Evolutionary conservation across 352 stramenopile genomes (phyloP), one percentile per base, ranked within the genome.

Genomic region (Phytophthora colocasiae): DNA sequence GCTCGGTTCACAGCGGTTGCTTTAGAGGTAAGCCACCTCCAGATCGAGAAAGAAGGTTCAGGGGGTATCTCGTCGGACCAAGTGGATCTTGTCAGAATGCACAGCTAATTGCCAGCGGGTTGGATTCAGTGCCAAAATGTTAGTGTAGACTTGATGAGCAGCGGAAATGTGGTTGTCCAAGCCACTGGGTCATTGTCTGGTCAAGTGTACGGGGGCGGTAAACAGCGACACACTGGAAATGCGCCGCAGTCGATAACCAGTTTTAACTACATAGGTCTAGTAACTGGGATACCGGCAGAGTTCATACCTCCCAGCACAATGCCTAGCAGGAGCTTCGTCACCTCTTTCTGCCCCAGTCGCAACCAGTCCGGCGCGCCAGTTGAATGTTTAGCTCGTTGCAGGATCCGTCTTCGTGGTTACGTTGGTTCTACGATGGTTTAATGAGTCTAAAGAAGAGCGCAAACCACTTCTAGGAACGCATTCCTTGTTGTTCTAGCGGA

Each of bases 371-470:
- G 10, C 11, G 3, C 8, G 34, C 14, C 34, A 40, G 27, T 31
- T 31, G 27, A 31, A 31, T 14, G 9, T n/a, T 40, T 4, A 17
- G 4, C 1, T 40, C 34, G 0, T 69, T 0, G 58, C 34, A 24
- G 59, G 9, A 4, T 1, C 57, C 2, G 65, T 73, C 6, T 64
- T 73, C 41, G 32, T 69, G 10, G 58, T 69, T 6, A 58, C 39
- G 10, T 34, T 69, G 11, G 40, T 61, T 1, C 31, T 73, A 39
- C 65, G 65, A 6, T 69, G 65, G 58, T 69, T 69, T 14, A 73
- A 73, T n/a, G 65, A 66, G 22, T 69, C 52, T 46, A 52, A 73
- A 29, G 52, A 69, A 45, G 52, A 73, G 14, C 51, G 58, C 14
- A 52, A 69, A 10, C 58, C 65, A 4, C 46, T 69, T 1, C 22